Evolutionary conservation across 345 rosid species (phyloP), one percentile per base, ranked within the genome.

Genomic region (Dovyalis caffra): DNA sequence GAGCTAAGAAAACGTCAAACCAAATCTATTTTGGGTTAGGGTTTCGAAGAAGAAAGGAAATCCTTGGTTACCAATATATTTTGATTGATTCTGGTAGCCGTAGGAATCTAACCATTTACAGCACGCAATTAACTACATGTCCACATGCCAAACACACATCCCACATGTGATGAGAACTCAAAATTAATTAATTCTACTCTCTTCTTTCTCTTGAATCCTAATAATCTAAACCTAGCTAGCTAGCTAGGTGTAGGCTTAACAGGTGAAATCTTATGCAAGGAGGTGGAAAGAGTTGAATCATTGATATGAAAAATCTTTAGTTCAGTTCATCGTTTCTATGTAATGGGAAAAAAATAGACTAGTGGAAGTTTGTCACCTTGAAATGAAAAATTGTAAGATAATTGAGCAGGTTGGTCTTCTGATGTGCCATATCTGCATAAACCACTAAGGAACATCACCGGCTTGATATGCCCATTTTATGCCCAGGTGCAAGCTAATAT

Each of bases 401-500:
- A 1, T 28, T 40, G 66, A 20, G n/a, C 67, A 33, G 43, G 37
- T 67, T 71, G 56, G 72, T 47, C 35, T 66, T 62, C 35, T 67
- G 40, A n/a, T 21, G 35, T 57, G 72, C 37, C 70, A 47, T 45
- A 64, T 49, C 49, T 63, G 31, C 33, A 33, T 2, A 33, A 35
- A 26, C 70, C 65, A 74, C 77, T 53, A 26, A 49, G 47, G 51
- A 11, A 51, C 16, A 34, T 8, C 15, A 25, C 11, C 1, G 4
- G 26, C 2, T 56, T 61, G 85, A 70, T 34, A 66, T 53, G 38
- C 68, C 64, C 79, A 71, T 80, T 76, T 72, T 76, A 45, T 76
- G 84, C 70, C 82, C 58, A 82, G 77, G 73, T 82, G 43, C 86
- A 74, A 33, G 3, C 7, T 25, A 23, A 10, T 25, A n/a, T 56